Percentiles rank a stretch among this genome's conserved stretches.
Conservation (phyloP, 108 stramenopile genomes). For the Cyclotella kingstonii region DNA sequence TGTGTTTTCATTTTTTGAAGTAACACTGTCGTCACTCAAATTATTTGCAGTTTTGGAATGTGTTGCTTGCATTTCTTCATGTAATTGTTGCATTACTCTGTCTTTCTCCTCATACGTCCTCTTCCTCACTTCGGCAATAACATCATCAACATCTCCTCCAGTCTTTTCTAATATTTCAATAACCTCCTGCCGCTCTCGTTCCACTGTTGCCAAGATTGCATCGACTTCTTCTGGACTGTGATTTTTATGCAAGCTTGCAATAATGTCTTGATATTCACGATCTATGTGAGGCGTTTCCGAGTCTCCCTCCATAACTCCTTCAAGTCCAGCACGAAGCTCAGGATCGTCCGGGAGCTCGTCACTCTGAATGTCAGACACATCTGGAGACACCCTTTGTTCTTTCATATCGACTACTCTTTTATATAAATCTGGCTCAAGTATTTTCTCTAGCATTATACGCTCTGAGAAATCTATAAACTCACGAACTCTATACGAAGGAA, state of each 20-base stretch:
- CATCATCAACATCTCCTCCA: constrained; percentile 76
- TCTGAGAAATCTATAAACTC: constrained; percentile 77
- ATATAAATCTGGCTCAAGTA: constrained; percentile 64
- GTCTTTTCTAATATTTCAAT: constrained; percentile 69
- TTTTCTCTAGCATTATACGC: constrained; percentile 68
- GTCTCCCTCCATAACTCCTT: constrained; percentile 35
- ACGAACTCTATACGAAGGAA: constrained; percentile 65
- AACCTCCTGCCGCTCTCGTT: constrained; percentile 69
- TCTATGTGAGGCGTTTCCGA: constrained; percentile 53
- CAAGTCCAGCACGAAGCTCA: constrained; percentile 5
- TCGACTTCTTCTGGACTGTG: constrained; percentile 72
- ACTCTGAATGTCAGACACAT: constrained; percentile 25
- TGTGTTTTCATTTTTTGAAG: too few relatives aligned
- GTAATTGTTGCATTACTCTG: constrained; percentile 52
- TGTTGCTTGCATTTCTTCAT: constrained; percentile 16
- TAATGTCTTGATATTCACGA: constrained; percentile 47
- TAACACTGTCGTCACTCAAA: too few relatives aligned
- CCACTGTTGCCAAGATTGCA: constrained; percentile 70
- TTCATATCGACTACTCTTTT: constrained; percentile 60
- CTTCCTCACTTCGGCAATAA: constrained; percentile 53
- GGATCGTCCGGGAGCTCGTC: constrained; percentile 35
- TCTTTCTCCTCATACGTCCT: constrained; percentile 65
- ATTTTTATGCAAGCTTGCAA: constrained; percentile 54
- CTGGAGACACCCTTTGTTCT: constrained; percentile 16
- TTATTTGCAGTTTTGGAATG: too few relatives aligned